Evolutionary conservation across 345 rosid species (phyloP).

Genomic region (Boechera retrofracta): DNA sequence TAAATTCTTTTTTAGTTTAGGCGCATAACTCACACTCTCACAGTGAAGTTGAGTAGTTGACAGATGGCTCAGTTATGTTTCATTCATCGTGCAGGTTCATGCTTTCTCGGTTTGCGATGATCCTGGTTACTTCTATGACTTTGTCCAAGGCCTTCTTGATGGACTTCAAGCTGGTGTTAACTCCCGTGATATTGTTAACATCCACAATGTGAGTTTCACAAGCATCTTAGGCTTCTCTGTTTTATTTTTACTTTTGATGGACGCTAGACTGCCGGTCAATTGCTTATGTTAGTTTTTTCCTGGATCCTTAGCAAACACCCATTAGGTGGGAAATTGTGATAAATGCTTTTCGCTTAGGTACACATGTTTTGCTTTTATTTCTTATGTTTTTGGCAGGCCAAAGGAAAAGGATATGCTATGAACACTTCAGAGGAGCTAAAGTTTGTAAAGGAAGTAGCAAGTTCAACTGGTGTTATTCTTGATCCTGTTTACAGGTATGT

Average conservation of each 20-base stretch:
- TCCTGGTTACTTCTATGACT: conserved; percentile 88
- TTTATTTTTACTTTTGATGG: background rate
- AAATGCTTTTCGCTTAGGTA: background rate
- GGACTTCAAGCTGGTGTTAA: conserved; percentile 79
- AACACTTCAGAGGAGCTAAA: conserved; percentile 78
- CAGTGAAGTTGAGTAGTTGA: background rate
- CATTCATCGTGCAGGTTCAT: conserved; percentile 68
- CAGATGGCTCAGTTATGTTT: conserved; percentile 26
- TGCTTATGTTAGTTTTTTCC: background rate
- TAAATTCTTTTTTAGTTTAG: conserved; percentile 34
- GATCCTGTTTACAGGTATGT: conserved; percentile 95
- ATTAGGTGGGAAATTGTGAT: background rate
- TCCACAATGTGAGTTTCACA: conserved; percentile 69
- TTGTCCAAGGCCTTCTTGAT: conserved; percentile 80
- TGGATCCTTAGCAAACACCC: background rate
- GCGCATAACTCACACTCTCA: background rate
- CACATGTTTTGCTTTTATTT: background rate
- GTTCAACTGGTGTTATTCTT: conserved; percentile 76
- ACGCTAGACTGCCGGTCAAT: background rate
- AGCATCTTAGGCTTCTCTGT: conserved; percentile 11
- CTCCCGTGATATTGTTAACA: conserved; percentile 65
- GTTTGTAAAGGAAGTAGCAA: conserved; percentile 79
- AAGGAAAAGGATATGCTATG: conserved; percentile 89
- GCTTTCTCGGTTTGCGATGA: conserved; percentile 91
- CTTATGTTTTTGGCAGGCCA: conserved; percentile 58